Evolutionary conservation across 2,329 filamentous ascomycete genomes (phyloP), one percentile per base, ranked within the genome.

Genomic region (Teratosphaeria viscida): DNA sequence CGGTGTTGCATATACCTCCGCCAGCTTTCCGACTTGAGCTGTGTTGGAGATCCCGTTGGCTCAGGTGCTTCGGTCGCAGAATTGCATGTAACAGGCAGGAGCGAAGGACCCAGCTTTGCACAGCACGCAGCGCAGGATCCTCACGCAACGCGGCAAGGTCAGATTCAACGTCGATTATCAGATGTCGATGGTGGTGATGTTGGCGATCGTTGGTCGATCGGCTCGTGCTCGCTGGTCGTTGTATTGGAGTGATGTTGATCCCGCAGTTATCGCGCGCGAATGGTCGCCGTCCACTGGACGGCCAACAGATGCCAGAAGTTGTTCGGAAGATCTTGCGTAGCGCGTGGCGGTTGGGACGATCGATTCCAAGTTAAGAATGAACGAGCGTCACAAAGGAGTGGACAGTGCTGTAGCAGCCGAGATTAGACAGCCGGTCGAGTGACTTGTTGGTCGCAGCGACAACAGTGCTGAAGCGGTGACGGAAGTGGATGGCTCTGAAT

Each of bases 1-100:
- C 61, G 67, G 68, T 62, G 67, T 69, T 65, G 67, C 67, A 69
- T 70, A 68, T 60, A 68, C 63, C 60, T 62, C 64, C 66, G 68
- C 68, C 68, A 70, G 66, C 47, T 60, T 64, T 52, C 16, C 62
- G 11, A 47, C 32, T 54, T 32, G 52, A 11, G 32, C 52, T 6
- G 7, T 32, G 23, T 49, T 19, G 1, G 43, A 23, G n/a, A 49
- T 49, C n/a, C 6, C 43, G 43, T 49, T 6, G 8, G 43, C 43
- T 49, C 43, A 23, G 43, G 10, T 49, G n/a, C 43, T 10, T 49
- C 16, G 16, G 19, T 10, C 19, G 43, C 43, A 19, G 43, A 23
- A 49, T 49, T 19, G 19, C 19, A 49, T 23, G 43, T 49, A n/a
- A 49, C 5, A 6, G 29, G 29, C 29, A 10, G 43, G 5, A 8